Evolutionary conservation across 2,329 filamentous ascomycete species (phyloP).

Genomic region (Ambrosiella beaveri): DNA sequence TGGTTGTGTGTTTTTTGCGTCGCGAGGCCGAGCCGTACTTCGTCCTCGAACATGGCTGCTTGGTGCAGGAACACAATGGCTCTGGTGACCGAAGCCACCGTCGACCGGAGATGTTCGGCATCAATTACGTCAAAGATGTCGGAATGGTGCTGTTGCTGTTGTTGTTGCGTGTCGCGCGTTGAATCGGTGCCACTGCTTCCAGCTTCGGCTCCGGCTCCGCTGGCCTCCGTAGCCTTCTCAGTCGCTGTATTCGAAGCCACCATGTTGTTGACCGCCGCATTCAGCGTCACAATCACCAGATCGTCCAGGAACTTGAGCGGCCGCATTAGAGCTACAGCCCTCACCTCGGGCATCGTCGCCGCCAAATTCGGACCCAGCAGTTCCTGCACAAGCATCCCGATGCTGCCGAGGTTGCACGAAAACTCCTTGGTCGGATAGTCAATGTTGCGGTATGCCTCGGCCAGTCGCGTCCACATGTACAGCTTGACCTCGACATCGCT

Average conservation of each 20-base stretch:
- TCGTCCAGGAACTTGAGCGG: constrained; percentile 68
- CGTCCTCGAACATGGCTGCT: constrained; percentile 68
- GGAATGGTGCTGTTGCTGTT: neutral
- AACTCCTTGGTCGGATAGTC: constrained; percentile 76
- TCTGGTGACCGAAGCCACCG: constrained; percentile 53
- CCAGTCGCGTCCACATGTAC: constrained; percentile 80
- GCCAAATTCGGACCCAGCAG: constrained; percentile 46
- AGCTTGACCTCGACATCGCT: constrained; percentile 70
- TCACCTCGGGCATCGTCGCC: constrained; percentile 37
- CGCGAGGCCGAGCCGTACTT: constrained; percentile 60
- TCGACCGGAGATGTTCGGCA: constrained; percentile 55
- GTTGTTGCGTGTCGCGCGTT: constrained; percentile 18
- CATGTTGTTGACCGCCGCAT: constrained; percentile 46
- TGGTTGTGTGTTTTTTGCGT: constrained; percentile 40
- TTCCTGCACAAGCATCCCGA: constrained; percentile 60
- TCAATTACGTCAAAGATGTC: constrained; percentile 65
- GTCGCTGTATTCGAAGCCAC: constrained; percentile 22
- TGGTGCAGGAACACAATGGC: constrained; percentile 62
- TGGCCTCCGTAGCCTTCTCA: neutral
- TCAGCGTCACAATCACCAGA: constrained; percentile 53
- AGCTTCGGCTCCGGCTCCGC: neutral
- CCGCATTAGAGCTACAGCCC: constrained; percentile 54
- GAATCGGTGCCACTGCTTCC: neutral
- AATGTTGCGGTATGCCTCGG: constrained; percentile 73
- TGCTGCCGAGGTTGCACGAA: constrained; percentile 69